Conservation (phyloP, 2,329 filamentous ascomycete genomes). For the Bisporella sp. region DNA sequence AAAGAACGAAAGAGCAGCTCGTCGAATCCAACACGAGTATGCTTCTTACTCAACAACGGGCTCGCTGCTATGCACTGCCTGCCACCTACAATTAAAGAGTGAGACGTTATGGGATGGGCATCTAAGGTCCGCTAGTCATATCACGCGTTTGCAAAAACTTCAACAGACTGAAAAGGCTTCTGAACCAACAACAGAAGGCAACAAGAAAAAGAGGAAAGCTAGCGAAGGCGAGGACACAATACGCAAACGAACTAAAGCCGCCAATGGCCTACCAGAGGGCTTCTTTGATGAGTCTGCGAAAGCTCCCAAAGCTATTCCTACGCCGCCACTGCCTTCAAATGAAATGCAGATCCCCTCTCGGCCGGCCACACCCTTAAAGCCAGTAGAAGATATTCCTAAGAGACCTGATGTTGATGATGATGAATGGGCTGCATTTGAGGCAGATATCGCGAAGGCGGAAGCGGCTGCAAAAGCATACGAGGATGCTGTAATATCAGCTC, state of each 20-base stretch:
- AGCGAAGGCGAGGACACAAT: slow-evolving; percentile 30
- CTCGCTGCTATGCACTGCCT: slow-evolving; percentile 61
- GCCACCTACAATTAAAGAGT: slow-evolving; percentile 56
- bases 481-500: slow-evolving; percentile 60
- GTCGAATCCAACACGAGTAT: slow-evolving; percentile 64
- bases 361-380: slow-evolving; percentile 48
- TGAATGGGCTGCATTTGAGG: slow-evolving; percentile 83
- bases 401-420: slow-evolving; percentile 55
- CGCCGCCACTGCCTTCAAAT: slow-evolving; percentile 10
- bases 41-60: slow-evolving; percentile 62
- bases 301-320: slow-evolving; percentile 25
- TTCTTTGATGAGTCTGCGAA: slow-evolving; percentile 23
- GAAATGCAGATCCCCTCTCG: slow-evolving; percentile 58
- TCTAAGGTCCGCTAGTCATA: slow-evolving; percentile 39
- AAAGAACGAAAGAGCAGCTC: slow-evolving; percentile 67
- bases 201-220: slow-evolving; percentile 45
- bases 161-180: slow-evolving; percentile 8
- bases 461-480: slow-evolving; percentile 19
- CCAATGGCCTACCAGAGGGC: slow-evolving; percentile 25
- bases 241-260: slow-evolving; percentile 36
- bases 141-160: slow-evolving; percentile 29
- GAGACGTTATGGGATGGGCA: slow-evolving; percentile 64
- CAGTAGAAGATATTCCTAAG: slow-evolving; percentile 36
- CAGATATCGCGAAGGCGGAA: slow-evolving; percentile 57
- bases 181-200: slow-evolving; percentile 5